Percentiles rank a stretch among this genome's conserved stretches.
phyloP scores from a whole-genome alignment of 2,329 filamentous ascomycete species.

The Amphichorda felina region DNA sequence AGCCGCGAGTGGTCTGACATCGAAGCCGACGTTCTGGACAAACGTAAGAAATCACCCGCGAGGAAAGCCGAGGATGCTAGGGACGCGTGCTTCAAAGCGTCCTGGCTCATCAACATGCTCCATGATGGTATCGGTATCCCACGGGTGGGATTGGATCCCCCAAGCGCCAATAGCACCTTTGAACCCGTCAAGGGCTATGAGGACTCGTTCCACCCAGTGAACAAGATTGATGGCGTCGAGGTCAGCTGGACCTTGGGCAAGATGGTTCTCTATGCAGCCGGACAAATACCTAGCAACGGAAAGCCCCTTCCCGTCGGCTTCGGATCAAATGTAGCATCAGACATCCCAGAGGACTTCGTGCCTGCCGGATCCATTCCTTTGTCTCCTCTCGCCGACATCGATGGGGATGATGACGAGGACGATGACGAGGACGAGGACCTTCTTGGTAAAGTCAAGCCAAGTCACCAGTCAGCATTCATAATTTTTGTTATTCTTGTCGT shows the following conservation, averaged over 20 bases:
- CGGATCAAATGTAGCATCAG: slow-evolving; percentile 63
- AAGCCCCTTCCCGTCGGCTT: slow-evolving; percentile 70
- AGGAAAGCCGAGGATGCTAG: slow-evolving; percentile 69
- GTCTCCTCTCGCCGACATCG: slow-evolving; percentile 13
- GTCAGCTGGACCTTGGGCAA: slow-evolving; percentile 97
- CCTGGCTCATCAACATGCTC: slow-evolving; percentile 93
- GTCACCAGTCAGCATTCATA: slow-evolving; percentile 55
- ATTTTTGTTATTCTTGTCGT: slow-evolving; percentile 62
- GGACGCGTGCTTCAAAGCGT: slow-evolving; percentile 94
- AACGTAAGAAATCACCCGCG: slow-evolving; percentile 61
- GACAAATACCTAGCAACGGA: slow-evolving; percentile 61
- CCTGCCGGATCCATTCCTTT: slow-evolving; percentile 52
- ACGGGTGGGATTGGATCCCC: slow-evolving; percentile 62
- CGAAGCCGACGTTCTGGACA: slow-evolving; percentile 43
- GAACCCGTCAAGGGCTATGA: slow-evolving; percentile 54
- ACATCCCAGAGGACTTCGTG: slow-evolving; percentile 69
- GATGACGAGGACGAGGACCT: slow-evolving; percentile 49
- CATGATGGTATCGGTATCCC: slow-evolving; percentile 95
- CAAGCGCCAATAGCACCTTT: slow-evolving; percentile 8
- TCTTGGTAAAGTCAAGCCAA: slow-evolving; percentile 30
- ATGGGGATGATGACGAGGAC: slow-evolving; percentile 35
- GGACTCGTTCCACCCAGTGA: slow-evolving; percentile 82
- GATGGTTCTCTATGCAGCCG: slow-evolving; percentile 89
- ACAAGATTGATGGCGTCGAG: slow-evolving; percentile 85
- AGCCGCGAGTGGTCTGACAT: slow-evolving; percentile 73